Evolutionary conservation across 108 stramenopile genomes (phyloP), one percentile per base, ranked within the genome.

Genomic region (Cylindrotheca fusiformis): DNA sequence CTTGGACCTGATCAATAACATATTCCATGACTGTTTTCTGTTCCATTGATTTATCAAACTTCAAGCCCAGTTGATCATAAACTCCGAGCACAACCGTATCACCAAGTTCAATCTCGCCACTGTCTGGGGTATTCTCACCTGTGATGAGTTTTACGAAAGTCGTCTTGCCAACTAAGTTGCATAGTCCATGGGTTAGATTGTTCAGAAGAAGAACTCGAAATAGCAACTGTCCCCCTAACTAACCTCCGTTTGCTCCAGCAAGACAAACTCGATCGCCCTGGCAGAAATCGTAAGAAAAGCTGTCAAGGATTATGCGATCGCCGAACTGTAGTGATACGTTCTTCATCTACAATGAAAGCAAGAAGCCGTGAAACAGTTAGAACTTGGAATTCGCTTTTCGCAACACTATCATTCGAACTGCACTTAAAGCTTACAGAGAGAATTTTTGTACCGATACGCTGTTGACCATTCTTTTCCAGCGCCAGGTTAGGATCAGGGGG

Each of bases 1-100:
- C 61, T 51, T 88, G 83, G 12, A 90, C 88, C 30, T 76, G 60
- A 30, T 90, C 79, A 48, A 85, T 73, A 0, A 91, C 85, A 54
- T 85, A 94, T 19, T 91, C 83, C 32, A 94, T 50, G 20, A 88
- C 80, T 2, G 71, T 87, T 58, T 80, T 77, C 32, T 86, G 76
- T 52, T 85, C 84, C 17, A 77, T 68, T 19, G 70, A 57, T 28
- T 67, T 73, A 2, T 84, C 80, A 24, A 91, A 71, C 25, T 71
- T 60, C 6, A 87, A 28, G 0, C 93, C 93, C 73, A 80, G 69
- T 69, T 94, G 93, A 63, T 94, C 93, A 63, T 90, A 94, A 2
- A 80, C 68, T 10, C 93, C 93, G 58, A 94, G 66, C 19, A 85
- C 84, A 20, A 94, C 78, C 18, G 93, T 94, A 23, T 94, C 93